Base-by-base conservation (phyloP, 108 stramenopile genomes). In the Cylindrotheca closterium region DNA sequence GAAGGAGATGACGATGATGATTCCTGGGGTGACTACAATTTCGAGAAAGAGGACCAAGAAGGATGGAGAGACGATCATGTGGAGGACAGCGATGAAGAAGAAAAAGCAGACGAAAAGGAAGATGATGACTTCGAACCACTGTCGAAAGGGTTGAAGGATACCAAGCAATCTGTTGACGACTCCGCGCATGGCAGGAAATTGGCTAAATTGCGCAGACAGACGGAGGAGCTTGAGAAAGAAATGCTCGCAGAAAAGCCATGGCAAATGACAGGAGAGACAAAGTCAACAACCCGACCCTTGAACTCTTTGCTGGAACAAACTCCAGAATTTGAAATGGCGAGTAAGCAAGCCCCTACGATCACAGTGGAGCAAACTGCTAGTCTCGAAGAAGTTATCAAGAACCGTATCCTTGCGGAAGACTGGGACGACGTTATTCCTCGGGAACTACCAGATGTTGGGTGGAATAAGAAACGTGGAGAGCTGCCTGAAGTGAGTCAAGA, bases 401-500 rank as follows among this genome's bases (percentile, higher is more conserved):
- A 86, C 55, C 83, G 98, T 18, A 95, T 98, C 62, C 30, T 96
- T 22, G 93, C 85, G 1, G 93, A 94, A 48, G 94, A 96, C 71
- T 99, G 92, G 89, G 98, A 99, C 63, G 96, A 99, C 69, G 95
- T 98, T 28, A 76, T 89, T 49, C 95, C 96, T 2, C 79, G 96
- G 24, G 93, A 96, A 67, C 71, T 95, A 21, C 92, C 93, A 17
- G 90, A 91, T 63, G 81, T 95, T 12, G 89, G 82, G 24, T 68
- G 70, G 57, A 64, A 83, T 48, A 87, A 87, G 60, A 75, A 82
- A 33, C 77, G 79, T 30, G 86, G 82, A 3, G 96, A 96, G 27
- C 72, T 87, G 2, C 95, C 96, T 0, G 96, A 99, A 77, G 88
- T 99, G 4, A 96, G 96, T 51, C 95, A 96, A 74, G 98, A 99